Conservation (phyloP, 148 eudicot species). For the Cornus controversa region DNA sequence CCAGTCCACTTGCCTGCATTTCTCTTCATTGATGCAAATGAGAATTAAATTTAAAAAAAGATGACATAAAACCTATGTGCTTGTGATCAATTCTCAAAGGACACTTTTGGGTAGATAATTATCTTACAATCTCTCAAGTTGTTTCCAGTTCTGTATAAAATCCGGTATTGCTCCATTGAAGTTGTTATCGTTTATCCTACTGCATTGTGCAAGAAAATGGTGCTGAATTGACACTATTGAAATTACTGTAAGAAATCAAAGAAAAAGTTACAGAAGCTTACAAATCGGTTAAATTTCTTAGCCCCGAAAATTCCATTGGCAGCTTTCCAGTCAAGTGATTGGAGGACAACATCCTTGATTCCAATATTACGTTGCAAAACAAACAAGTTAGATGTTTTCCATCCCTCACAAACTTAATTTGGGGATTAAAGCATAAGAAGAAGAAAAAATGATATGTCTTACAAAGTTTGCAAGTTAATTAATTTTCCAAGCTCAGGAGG, state of each 20-base stretch:
- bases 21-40: constrained; percentile 48
- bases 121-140: constrained; percentile 61
- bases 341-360: constrained; percentile 62
- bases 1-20: constrained; percentile 71
- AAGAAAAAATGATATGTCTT: constrained; percentile 24
- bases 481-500: constrained; percentile 57
- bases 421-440: neutral
- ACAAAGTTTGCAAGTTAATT: constrained; percentile 48
- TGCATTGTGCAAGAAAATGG: neutral
- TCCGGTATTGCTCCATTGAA: constrained; percentile 59
- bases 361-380: constrained; percentile 13
- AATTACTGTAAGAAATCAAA: neutral
- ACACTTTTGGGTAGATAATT: neutral
- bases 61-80: neutral
- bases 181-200: too few species aligned
- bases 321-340: constrained; percentile 57
- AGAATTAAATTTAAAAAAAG: neutral
- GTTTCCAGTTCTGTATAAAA: constrained; percentile 61
- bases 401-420: neutral
- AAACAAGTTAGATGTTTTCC: neutral
- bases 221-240: constrained; percentile 2
- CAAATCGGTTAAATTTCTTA: constrained; percentile 59
- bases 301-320: constrained; percentile 50
- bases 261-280: constrained; percentile 26
- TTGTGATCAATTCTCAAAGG: neutral